phyloP scores from a whole-genome alignment of 1,284 basidiomycete genomes.

The Ganoderma meredithae region DNA sequence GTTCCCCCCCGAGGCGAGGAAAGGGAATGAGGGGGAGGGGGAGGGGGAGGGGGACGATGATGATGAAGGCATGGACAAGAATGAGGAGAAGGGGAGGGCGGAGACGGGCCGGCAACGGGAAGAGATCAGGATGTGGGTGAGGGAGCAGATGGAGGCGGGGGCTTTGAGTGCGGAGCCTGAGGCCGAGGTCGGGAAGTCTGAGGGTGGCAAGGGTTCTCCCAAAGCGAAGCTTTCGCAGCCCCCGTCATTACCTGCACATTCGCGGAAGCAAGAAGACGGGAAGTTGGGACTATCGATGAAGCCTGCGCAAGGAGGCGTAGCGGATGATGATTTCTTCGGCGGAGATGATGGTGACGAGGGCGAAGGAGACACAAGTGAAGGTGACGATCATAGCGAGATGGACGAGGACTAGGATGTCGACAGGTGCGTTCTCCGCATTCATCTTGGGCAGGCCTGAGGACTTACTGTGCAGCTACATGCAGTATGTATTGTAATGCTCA shows the following conservation, averaged over 20 bases:
- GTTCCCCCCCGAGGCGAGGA: slow-evolving; percentile 74
- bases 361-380: slow-evolving; percentile 2
- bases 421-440: not conserved
- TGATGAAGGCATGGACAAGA: slow-evolving; percentile 37
- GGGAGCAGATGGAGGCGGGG: slow-evolving; percentile 68
- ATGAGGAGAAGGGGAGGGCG: slow-evolving; percentile 22
- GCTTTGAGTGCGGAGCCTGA: slow-evolving; percentile 73
- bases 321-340: slow-evolving; percentile 29
- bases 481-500: not conserved
- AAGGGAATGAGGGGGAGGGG: slow-evolving; percentile 40
- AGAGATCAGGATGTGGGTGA: slow-evolving; percentile 68
- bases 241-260: not conserved
- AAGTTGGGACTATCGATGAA: not conserved
- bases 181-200: slow-evolving; percentile 39
- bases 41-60: slow-evolving; percentile 32
- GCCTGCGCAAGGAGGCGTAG: slow-evolving; percentile 13
- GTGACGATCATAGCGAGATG: slow-evolving; percentile 19
- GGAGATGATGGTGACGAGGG: slow-evolving; percentile 19
- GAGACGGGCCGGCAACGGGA: slow-evolving; percentile 56
- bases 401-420: slow-evolving; percentile 20
- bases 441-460: not conserved
- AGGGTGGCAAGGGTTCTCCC: slow-evolving; percentile 6
- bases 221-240: not conserved
- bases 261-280: slow-evolving; percentile 4
- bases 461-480: not conserved